Evolutionary conservation across 2,329 filamentous ascomycete species (phyloP), one percentile per base, ranked within the genome.

Genomic region (Ophidiomyces ophidiicola): DNA sequence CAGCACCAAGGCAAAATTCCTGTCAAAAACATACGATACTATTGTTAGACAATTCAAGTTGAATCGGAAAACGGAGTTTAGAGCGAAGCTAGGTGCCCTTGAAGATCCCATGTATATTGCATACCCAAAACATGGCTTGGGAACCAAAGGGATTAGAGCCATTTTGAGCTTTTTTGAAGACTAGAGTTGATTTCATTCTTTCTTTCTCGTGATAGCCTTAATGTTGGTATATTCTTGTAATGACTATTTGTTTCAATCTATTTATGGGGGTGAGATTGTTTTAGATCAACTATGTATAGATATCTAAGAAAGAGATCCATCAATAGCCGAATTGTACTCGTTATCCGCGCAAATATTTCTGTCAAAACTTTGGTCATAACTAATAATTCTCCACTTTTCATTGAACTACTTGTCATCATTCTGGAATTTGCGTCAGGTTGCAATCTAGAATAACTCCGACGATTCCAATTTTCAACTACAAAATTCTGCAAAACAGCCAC

Each of bases 21-120:
- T 94, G 41, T 78, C 78, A 52, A 80, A 79, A 52, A 86, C 83
- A 0, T 94, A 94, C 64, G 76, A 81, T 50, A 76, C 82, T 3
- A 65, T 94, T 33, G 80, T 83, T 29, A 82, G 82, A 52, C 84
- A 87, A 57, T 76, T 93, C 50, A 80, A 82, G 50, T 69, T 93
- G 47, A 80, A 79, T 32, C 76, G 81, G 55, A 94, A 93, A 74
- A 80, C 76, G 39, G 85, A 87, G 58, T 94, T 94, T 67, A 71
- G 87, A 44, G 80, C 83, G 65, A 94, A 94, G 70, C 76, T 94
- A 58, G 87, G 87, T 38, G 82, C 82, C 3, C 67, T 76, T 42
- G 84, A 87, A 44, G 86, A 94, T 53, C 77, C 82, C 33, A 77
- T 88, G 19, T 94, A 84, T 61, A 85, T 94, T 49, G 86, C 83